Evolutionary conservation across 2,329 filamentous ascomycete species (phyloP).

Genomic region (Fusarium agapanthi): DNA sequence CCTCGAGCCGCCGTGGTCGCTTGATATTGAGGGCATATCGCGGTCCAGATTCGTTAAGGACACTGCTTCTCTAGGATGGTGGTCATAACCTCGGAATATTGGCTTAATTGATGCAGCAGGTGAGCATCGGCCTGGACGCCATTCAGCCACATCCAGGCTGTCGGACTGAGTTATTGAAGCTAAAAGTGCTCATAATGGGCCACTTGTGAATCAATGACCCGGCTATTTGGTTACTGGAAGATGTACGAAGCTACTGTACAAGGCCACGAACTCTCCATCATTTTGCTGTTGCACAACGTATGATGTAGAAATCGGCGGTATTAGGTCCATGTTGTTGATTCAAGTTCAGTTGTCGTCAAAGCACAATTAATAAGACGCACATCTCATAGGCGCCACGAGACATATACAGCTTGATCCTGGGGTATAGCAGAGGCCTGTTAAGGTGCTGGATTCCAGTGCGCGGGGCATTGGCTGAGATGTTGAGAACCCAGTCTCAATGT

Average conservation of each 20-base stretch:
- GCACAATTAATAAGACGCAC: neutral
- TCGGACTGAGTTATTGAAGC: slow-evolving; percentile 20
- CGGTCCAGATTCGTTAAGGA: slow-evolving; percentile 8
- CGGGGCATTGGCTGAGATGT: neutral
- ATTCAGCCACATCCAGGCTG: slow-evolving; percentile 27
- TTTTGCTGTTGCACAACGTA: neutral
- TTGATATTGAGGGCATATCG: neutral
- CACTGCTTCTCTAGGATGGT: neutral
- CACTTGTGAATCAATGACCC: slow-evolving; percentile 10
- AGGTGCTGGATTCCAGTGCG: slow-evolving; percentile 4
- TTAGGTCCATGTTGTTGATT: neutral
- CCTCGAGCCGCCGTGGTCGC: slow-evolving; percentile 6
- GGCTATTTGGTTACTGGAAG: slow-evolving; percentile 1
- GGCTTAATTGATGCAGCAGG: neutral
- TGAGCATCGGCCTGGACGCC: slow-evolving; percentile 5
- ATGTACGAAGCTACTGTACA: neutral
- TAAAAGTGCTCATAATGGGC: slow-evolving; percentile 4
- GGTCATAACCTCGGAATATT: neutral
- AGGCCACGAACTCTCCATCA: neutral
- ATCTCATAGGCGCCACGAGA: slow-evolving; percentile 12
- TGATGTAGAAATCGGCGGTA: neutral
- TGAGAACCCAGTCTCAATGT: slow-evolving; percentile 8
- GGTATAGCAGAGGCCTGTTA: slow-evolving; percentile 16
- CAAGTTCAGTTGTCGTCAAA: neutral
- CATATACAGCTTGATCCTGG: slow-evolving; percentile 7